These are phyloP conservation scores for Saccharomyces hybrid DNA, from an alignment of 1,139 yeast species.

Conservation along the genomic window DNA sequence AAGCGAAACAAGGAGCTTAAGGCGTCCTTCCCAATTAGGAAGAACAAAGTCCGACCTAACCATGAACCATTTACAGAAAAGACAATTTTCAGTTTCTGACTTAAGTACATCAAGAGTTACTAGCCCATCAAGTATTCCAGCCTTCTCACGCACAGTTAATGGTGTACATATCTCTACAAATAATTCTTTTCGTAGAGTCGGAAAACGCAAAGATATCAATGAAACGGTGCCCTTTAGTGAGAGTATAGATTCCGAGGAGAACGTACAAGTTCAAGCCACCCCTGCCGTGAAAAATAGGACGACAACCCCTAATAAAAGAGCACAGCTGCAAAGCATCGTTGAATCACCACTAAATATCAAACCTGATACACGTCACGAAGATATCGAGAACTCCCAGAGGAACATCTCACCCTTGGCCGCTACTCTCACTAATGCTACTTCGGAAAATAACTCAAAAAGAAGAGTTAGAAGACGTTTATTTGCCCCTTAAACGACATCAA, in stretches of 20 bases:
- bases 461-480: conserved; percentile 32
- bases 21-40: conserved; percentile 16
- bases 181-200: conserved; percentile 26
- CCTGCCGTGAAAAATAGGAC: conserved; percentile 15
- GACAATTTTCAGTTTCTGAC: conserved; percentile 27
- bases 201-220: conserved; percentile 16
- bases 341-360: conserved; percentile 19
- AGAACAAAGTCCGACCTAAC: conserved; percentile 28
- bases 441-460: conserved; percentile 9
- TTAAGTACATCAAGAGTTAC: conserved; percentile 9
- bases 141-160: not conserved
- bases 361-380: not conserved
- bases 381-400: not conserved
- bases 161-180: conserved; percentile 4
- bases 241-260: not conserved
- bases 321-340: conserved; percentile 14
- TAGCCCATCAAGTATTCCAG: not conserved
- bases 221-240: not conserved
- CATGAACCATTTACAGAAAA: conserved; percentile 23
- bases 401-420: not conserved
- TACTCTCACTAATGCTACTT: not conserved
- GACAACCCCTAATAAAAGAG: conserved; percentile 5
- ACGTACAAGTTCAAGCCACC: conserved; percentile 27
- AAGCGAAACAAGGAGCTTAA: conserved; percentile 11
- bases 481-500: conserved; percentile 19